Conservation (phyloP, 2,329 filamentous ascomycete genomes). For the Ophiostoma piceae region DNA sequence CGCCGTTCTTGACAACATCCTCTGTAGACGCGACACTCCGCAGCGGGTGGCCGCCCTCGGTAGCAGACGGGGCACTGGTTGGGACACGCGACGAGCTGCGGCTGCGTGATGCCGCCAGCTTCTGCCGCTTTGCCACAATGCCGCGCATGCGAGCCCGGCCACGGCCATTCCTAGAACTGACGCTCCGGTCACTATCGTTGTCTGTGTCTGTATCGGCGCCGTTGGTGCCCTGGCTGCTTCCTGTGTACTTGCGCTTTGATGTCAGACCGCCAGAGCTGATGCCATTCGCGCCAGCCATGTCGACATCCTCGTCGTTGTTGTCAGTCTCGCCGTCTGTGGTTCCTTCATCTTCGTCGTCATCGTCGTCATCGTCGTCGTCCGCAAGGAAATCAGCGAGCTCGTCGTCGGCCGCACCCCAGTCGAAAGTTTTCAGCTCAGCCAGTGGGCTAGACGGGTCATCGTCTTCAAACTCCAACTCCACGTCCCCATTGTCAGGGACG, state of each 20-base stretch:
- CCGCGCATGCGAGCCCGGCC: slow-evolving; percentile 32
- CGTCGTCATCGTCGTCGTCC: slow-evolving; percentile 47
- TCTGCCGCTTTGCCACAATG: slow-evolving; percentile 47
- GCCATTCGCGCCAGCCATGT: slow-evolving; percentile 26
- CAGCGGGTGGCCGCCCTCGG: neutral
- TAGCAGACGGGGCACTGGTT: neutral
- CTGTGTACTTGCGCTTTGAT: slow-evolving; percentile 29
- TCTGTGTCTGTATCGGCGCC: slow-evolving; percentile 34
- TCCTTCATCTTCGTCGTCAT: slow-evolving; percentile 34
- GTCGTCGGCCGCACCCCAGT: slow-evolving; percentile 61
- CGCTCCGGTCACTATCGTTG: slow-evolving; percentile 28
- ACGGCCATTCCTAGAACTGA: slow-evolving; percentile 25
- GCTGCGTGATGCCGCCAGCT: slow-evolving; percentile 40
- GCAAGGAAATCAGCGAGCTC: slow-evolving; percentile 72
- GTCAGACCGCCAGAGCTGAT: neutral
- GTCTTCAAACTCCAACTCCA: slow-evolving; percentile 44
- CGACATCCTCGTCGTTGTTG: slow-evolving; percentile 35
- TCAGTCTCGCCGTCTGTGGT: slow-evolving; percentile 37
- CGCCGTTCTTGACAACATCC: neutral
- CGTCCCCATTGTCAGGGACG: slow-evolving; percentile 32
- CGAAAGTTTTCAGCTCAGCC: slow-evolving; percentile 52
- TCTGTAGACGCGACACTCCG: slow-evolving; percentile 27
- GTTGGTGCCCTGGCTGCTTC: slow-evolving; percentile 30
- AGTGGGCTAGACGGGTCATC: slow-evolving; percentile 46
- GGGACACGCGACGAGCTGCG: slow-evolving; percentile 42